Percentiles rank a stretch among this genome's conserved stretches.
Evolutionary conservation across 148 eudicot species (phyloP).

Genomic region (Simmondsia chinensis): DNA sequence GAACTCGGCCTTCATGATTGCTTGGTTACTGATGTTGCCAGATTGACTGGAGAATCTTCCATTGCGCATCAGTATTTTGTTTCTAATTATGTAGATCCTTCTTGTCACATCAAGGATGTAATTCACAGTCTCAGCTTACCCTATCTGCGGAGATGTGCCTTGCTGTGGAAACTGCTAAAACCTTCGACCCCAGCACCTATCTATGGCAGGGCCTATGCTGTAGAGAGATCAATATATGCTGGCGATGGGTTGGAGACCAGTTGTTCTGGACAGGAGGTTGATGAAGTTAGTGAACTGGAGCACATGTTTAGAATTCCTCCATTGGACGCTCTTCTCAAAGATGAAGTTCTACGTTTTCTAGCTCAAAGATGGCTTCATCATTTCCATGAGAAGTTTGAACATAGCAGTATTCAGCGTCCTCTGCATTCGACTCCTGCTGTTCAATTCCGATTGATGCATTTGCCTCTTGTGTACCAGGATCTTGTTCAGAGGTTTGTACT

Average conservation of each 20-base stretch:
- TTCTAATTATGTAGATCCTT: constrained; percentile 43
- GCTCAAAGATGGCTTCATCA: constrained; percentile 61
- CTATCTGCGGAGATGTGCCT: constrained; percentile 77
- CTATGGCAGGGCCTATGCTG: constrained; percentile 26
- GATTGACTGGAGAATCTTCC: constrained; percentile 30
- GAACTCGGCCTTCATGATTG: constrained; percentile 34
- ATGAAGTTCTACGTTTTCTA: constrained; percentile 34
- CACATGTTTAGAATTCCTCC: constrained; percentile 66
- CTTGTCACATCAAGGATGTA: constrained; percentile 33
- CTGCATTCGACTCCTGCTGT: constrained; percentile 52
- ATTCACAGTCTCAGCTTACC: constrained; percentile 69
- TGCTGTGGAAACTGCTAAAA: constrained; percentile 67
- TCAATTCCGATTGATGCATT: constrained; percentile 70
- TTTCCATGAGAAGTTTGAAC: constrained; percentile 33
- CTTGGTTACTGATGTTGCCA: constrained; percentile 50
- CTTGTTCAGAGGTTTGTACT: constrained; percentile 67
- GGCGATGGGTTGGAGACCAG: constrained; percentile 24
- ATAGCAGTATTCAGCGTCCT: constrained; percentile 15
- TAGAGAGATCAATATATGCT: constrained; percentile 23
- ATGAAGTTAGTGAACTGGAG: constrained; percentile 51
- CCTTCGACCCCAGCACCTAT: constrained; percentile 41
- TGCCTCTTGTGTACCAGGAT: constrained; percentile 85
- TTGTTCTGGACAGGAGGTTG: constrained; percentile 27
- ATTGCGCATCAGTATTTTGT: constrained; percentile 33
- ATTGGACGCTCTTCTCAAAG: constrained; percentile 48